A percentile compares a stretch with the other conserved stretches of the same genome.
These are phyloP conservation scores for Discostella stelligeroides DNA, from an alignment of 108 stramenopile genomes.

Conservation along the genomic window DNA sequence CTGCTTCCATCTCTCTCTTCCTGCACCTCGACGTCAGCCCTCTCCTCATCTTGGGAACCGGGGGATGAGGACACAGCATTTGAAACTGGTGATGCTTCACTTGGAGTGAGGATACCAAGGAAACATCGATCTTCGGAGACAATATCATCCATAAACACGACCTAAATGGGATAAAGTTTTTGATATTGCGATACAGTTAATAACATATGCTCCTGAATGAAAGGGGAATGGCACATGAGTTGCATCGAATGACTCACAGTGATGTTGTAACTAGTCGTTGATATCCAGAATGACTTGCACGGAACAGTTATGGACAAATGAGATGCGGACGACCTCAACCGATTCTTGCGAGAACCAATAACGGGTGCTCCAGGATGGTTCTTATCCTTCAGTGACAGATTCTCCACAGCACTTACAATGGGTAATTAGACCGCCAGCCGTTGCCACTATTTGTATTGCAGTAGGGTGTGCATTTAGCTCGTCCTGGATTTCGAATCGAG, in stretches of 20 bases:
- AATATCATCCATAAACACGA: conserved; percentile 30
- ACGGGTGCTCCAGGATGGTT: not conserved
- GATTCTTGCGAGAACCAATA: not conserved
- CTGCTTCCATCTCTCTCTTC: too few relatives aligned
- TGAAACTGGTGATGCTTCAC: not conserved
- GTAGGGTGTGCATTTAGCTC: conserved; percentile 34
- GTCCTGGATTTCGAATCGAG: conserved; percentile 27
- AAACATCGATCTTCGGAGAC: conserved; percentile 25
- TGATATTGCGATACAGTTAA: not conserved
- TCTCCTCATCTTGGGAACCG: too few relatives aligned
- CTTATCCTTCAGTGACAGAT: not conserved
- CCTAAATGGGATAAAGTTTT: conserved; percentile 5
- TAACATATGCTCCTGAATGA: not conserved
- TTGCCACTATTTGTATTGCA: conserved; percentile 35
- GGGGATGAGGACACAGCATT: too few relatives aligned
- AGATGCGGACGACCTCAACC: conserved; percentile 11
- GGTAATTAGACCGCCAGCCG: conserved; percentile 39
- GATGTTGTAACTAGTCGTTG: conserved; percentile 21
- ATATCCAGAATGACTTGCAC: conserved; percentile 11
- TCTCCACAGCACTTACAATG: conserved; percentile 27
- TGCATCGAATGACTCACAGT: conserved; percentile 24
- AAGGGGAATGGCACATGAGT: not conserved
- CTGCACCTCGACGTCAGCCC: too few relatives aligned
- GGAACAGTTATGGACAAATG: conserved; percentile 46
- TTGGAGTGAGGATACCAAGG: conserved; percentile 30